Evolutionary conservation across 2,329 filamentous ascomycete genomes (phyloP).

Genomic region (Lachnellula arida): DNA sequence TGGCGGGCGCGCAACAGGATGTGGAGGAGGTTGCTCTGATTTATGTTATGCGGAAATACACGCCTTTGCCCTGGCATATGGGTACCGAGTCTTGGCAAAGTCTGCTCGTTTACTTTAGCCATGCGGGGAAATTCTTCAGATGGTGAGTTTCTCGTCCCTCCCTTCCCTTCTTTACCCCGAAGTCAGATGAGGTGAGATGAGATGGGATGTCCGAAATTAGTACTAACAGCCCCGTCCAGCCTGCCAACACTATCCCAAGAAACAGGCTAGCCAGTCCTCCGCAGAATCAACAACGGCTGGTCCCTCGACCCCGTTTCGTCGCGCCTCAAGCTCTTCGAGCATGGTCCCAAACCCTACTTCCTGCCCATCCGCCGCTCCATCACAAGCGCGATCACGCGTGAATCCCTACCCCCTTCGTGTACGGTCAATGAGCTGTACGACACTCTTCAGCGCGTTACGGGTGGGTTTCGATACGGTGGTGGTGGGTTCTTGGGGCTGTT

Average conservation of each 20-base stretch:
- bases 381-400: not conserved
- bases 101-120: not conserved
- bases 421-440: not conserved
- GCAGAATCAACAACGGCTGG: not conserved
- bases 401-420: not conserved
- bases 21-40: not conserved
- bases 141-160: not conserved
- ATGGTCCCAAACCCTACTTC: not conserved
- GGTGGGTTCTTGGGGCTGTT: not conserved
- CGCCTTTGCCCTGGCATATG: not conserved
- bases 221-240: not conserved
- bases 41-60: not conserved
- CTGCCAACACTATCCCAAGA: not conserved
- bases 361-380: not conserved
- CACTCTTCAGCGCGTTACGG: not conserved
- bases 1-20: not conserved
- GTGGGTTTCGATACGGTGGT: not conserved
- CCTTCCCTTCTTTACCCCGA: not conserved
- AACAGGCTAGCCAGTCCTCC: not conserved
- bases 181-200: not conserved
- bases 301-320: not conserved
- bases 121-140: constrained; percentile 1
- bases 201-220: not conserved
- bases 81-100: not conserved
- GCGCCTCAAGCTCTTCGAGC: not conserved